A percentile compares a stretch with the other conserved stretches of the same genome.
phyloP scores from a whole-genome alignment of 2,329 filamentous ascomycete genomes.

The Shiraia sp. region DNA sequence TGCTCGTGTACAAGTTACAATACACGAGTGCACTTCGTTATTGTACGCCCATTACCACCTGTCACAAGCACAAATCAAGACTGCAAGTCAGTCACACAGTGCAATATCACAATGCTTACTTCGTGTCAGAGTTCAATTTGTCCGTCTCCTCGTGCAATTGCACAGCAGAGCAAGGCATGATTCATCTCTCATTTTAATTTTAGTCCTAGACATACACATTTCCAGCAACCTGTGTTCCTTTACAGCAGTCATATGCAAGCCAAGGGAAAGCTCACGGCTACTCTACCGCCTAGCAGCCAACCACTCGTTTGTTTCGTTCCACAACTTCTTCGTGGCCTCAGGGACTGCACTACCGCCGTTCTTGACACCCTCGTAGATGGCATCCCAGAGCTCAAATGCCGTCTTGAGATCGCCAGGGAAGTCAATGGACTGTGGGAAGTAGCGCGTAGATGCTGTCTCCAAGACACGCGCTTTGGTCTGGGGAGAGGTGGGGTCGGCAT shows the following conservation, averaged over 20 bases:
- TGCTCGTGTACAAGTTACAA: too few species aligned
- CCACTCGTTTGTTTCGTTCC: constrained; percentile 66
- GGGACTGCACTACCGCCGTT: constrained; percentile 51
- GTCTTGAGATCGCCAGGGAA: constrained; percentile 61
- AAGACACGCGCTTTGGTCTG: constrained; percentile 56
- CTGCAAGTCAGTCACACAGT: too few species aligned
- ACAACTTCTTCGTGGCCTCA: constrained; percentile 55
- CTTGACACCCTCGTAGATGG: constrained; percentile 64
- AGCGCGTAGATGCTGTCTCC: constrained; percentile 57
- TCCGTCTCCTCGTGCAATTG: too few species aligned
- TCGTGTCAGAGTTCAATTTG: too few species aligned
- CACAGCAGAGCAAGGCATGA: too few species aligned
- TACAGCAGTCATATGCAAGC: background rate
- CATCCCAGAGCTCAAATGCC: constrained; percentile 68
- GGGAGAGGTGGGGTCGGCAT: constrained; percentile 56
- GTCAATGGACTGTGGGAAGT: constrained; percentile 64
- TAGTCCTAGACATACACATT: too few species aligned
- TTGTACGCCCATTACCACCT: too few species aligned
- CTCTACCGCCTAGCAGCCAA: constrained; percentile 44
- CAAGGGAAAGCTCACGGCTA: background rate
- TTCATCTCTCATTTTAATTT: too few species aligned
- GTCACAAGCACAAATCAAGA: too few species aligned
- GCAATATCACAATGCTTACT: too few species aligned
- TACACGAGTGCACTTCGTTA: too few species aligned
- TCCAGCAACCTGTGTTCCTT: background rate